These are phyloP conservation scores for Ogataea paradorogensis DNA, from an alignment of 805 yeast species.

Conservation along the genomic window DNA sequence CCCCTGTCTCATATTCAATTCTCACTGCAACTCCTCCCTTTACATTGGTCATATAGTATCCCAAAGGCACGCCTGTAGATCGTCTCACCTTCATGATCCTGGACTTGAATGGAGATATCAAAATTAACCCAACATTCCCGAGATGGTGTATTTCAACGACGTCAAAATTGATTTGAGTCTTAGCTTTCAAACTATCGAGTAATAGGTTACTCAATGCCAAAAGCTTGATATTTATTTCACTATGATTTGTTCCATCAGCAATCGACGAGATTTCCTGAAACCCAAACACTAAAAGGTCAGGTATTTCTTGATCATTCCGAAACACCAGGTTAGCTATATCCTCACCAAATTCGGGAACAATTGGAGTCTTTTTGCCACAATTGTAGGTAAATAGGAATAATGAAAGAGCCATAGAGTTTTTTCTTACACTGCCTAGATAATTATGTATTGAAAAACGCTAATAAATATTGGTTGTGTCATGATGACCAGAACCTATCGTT, in stretches of 20 bases:
- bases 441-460: background rate
- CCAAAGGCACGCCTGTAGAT: conserved; percentile 45
- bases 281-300: conserved; percentile 56
- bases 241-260: conserved; percentile 49
- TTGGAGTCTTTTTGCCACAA: conserved; percentile 29
- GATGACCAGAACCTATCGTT: background rate
- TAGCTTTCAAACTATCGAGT: conserved; percentile 33
- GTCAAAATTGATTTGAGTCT: conserved; percentile 39
- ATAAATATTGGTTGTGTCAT: background rate
- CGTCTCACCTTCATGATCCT: conserved; percentile 20
- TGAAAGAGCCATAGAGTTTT: conserved; percentile 7
- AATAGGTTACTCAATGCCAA: conserved; percentile 36
- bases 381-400: conserved; percentile 14
- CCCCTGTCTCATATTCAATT: conserved; percentile 33
- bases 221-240: conserved; percentile 37
- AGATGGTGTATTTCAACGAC: conserved; percentile 42
- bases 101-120: conserved; percentile 41
- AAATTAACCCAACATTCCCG: conserved; percentile 58
- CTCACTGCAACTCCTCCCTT: conserved; percentile 75
- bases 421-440: conserved; percentile 1
- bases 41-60: conserved; percentile 56
- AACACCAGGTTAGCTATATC: conserved; percentile 6
- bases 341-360: conserved; percentile 28
- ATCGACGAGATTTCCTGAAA: conserved; percentile 63
- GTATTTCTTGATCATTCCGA: conserved; percentile 31